Base-by-base conservation (phyloP, 768 basidiomycete species). In the Collybia nuda region DNA sequence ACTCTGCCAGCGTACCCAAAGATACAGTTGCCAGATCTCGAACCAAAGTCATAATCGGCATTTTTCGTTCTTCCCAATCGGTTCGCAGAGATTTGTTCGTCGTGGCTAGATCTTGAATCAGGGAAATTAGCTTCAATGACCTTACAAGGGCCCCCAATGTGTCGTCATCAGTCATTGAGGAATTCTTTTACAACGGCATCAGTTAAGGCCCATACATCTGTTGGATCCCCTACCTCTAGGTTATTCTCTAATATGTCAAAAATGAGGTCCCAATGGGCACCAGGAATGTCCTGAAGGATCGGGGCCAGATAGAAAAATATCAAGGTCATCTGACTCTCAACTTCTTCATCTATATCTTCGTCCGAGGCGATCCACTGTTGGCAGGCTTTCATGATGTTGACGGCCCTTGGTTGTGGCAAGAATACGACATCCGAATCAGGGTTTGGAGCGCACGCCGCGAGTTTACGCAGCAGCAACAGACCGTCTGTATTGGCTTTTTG, bases 261-360 rank as follows among this genome's bases (percentile, higher is more conserved):
- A 4, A 94, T 82, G 28, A 94, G 80, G 43, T 92, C 89, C 97
- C 97, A 99, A 66, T 98, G 97, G 0, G 79, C 72, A 0, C 96
- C 97, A 12, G 83, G 74, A 1, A 96, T 76, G 61, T 84, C 89
- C 67, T 98, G 93, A 52, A 98, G 68, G 47, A 98, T 87, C 2
- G 95, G 94, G 1, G 85, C 90, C 1, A 98, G 73, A 49, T 87
- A 76, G 39, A 77, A 68, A 62, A 92, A 90, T 2, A 97, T 64
- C 53, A 84, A 65, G 6, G 88, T 84, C 73, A 96, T 84, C 47
- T 77, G 80, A 51, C 81, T 84, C 63, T 97, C 90, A 2, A 94
- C 77, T 41, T 88, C 85, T 56, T 93, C 90, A 22, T 83, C 79
- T 2, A 92, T 67, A 21, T 86, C 84, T 11, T 83, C 84, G 37